Conservation (phyloP, 75 land plant genomes). For the Selaginella moellendorffii region DNA sequence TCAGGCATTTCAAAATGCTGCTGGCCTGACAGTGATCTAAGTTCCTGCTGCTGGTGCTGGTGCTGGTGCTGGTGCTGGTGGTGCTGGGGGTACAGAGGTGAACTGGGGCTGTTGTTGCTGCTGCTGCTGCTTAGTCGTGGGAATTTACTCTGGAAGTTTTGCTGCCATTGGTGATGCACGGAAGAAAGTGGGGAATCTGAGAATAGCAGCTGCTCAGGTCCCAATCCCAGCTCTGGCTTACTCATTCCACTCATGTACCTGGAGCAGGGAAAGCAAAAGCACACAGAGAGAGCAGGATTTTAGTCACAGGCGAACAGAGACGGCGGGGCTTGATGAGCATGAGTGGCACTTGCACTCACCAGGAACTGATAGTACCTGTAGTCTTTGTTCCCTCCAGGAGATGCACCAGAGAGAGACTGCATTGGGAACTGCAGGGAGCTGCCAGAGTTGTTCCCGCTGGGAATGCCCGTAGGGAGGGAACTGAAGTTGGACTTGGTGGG, state of each 20-base stretch:
- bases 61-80: conserved; percentile 9
- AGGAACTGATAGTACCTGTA: not conserved
- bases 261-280: no score
- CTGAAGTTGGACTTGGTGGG: not conserved
- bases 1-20: conserved; percentile 23
- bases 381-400: not conserved
- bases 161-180: conserved; percentile 37
- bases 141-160: conserved; percentile 19
- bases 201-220: conserved; percentile 53
- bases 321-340: not conserved
- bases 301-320: no score
- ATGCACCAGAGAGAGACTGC: conserved; percentile 1
- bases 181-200: conserved; percentile 35
- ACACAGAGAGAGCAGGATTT: no score
- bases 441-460: not conserved
- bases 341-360: not conserved
- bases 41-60: conserved; percentile 12
- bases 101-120: conserved; percentile 1
- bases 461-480: not conserved
- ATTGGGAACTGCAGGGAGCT: not conserved
- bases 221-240: conserved; percentile 19
- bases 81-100: not conserved
- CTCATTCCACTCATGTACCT: conserved; percentile 34
- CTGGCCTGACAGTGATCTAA: conserved; percentile 19
- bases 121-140: conserved; percentile 11